Evolutionary conservation across 768 basidiomycete genomes (phyloP), one percentile per base, ranked within the genome.

Genomic region (Pisolithus albus): DNA sequence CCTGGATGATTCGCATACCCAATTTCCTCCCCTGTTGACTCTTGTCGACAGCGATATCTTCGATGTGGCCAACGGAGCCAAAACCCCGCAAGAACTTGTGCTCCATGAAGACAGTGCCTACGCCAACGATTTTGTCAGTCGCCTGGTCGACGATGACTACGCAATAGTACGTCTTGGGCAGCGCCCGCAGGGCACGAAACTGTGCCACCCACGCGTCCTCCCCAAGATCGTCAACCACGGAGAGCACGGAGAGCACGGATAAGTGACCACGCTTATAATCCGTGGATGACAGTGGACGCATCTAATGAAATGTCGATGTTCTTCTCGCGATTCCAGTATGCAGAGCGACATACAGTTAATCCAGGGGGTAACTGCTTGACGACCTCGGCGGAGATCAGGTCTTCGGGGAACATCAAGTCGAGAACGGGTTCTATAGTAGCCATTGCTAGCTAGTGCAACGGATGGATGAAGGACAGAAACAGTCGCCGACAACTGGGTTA

Each of bases 31-130:
- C 96, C 75, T 96, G 93, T 71, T 88, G 81, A 40, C 68, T 74
- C 70, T 86, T 83, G 70, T 88, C 83, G 18, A 99, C 94, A 3
- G 92, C 94, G 55, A 99, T 96, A 65, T 99, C 96, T 70, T 99
- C 96, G 56, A 99, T 93, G 64, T 99, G 96, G 0, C 94, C 96
- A 13, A 92, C 89, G 56, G 77, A 77, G 19, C 91, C 90, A n/a
- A 90, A 73, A 1, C 80, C 82, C 38, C 93, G 79, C 40, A 93
- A 72, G 77, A 98, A 97, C 73, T 99, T 98, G 72, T 87, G 86
- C 71, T 99, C 96, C 56, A 98, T 69, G 63, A 98, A 82, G 49
- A 96, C 73, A 7, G 82, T 79, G 18, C 94, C 95, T 37, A 86
- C 82, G 19, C 76, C 94, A 42, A 94, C 86, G 64, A 99, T 84